These are phyloP conservation scores for Clavispora fructus DNA, from an alignment of 805 yeast species.

Conservation along the genomic window DNA sequence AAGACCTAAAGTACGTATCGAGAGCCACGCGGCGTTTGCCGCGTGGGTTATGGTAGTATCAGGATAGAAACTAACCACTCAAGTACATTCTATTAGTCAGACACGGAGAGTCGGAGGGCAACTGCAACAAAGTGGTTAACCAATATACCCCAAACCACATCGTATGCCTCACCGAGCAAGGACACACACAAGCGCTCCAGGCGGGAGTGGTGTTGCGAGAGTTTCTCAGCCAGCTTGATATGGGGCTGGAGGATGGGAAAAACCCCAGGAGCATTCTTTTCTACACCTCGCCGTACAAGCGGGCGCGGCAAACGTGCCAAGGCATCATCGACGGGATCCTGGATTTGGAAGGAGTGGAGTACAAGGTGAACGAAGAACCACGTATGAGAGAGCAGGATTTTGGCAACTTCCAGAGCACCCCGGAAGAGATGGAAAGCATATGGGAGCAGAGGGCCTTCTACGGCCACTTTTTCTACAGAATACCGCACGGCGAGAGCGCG, in stretches of 20 bases:
- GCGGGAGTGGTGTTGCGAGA: slow-evolving; percentile 55
- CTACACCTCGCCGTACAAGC: slow-evolving; percentile 79
- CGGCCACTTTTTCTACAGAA: slow-evolving; percentile 76
- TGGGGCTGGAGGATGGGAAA: slow-evolving; percentile 1
- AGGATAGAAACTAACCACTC: slow-evolving; percentile 3
- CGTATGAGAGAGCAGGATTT: slow-evolving; percentile 92
- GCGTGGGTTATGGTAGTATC: no score
- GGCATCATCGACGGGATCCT: slow-evolving; percentile 57
- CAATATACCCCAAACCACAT: slow-evolving; percentile 74
- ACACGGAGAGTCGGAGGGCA: slow-evolving; percentile 93
- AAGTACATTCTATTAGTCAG: slow-evolving; percentile 73
- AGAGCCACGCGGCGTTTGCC: not conserved
- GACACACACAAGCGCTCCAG: slow-evolving; percentile 56
- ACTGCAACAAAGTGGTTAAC: slow-evolving; percentile 79
- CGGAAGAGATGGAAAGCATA: slow-evolving; percentile 71
- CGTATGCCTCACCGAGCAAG: slow-evolving; percentile 66
- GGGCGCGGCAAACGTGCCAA: slow-evolving; percentile 81
- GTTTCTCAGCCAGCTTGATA: slow-evolving; percentile 31
- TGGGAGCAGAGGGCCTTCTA: slow-evolving; percentile 83
- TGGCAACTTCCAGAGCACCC: slow-evolving; percentile 82
- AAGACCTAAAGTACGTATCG: slow-evolving; percentile 27
- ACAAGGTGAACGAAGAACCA: slow-evolving; percentile 76
- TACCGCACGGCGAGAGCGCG: slow-evolving; percentile 92
- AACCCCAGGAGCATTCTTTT: slow-evolving; percentile 49
- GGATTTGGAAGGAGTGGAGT: slow-evolving; percentile 38